Percentiles rank a stretch among this genome's conserved stretches.
phyloP scores from a whole-genome alignment of 2,329 filamentous ascomycete genomes.

The Elsinoe arachidis region DNA sequence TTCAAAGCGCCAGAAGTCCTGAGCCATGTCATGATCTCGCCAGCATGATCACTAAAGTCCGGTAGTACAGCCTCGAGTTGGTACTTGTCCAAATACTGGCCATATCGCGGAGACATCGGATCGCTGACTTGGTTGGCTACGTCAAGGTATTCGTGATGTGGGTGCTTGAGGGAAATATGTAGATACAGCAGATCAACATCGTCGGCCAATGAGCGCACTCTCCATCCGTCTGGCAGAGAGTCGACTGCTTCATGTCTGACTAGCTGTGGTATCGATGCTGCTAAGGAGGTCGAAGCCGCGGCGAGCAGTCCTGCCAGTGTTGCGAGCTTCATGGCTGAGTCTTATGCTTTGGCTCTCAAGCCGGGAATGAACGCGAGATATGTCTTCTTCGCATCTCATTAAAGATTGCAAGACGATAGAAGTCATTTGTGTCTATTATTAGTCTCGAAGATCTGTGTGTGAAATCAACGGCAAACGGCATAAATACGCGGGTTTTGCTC shows the following conservation, averaged over 20 bases:
- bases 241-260: neutral
- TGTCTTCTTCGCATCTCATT: neutral
- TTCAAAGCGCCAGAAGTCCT: neutral
- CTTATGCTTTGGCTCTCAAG: no score
- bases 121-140: slow-evolving; percentile 14
- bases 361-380: no score
- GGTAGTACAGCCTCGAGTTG: slow-evolving; percentile 6
- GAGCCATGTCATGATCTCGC: neutral
- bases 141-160: slow-evolving; percentile 13
- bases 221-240: slow-evolving; percentile 1
- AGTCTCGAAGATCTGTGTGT: neutral
- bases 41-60: neutral
- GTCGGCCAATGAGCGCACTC: neutral
- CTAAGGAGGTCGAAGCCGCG: neutral
- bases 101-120: slow-evolving; percentile 7
- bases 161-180: slow-evolving; percentile 11
- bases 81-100: neutral
- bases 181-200: slow-evolving; percentile 10
- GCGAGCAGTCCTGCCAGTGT: neutral
- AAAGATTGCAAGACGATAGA: neutral
- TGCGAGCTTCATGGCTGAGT: neutral
- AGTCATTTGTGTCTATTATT: neutral
- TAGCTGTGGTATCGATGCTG: neutral
- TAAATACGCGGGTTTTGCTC: neutral
- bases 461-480: neutral